phyloP scores from a whole-genome alignment of 2,329 filamentous ascomycete species.

The Sarocladiaceae sp. region DNA sequence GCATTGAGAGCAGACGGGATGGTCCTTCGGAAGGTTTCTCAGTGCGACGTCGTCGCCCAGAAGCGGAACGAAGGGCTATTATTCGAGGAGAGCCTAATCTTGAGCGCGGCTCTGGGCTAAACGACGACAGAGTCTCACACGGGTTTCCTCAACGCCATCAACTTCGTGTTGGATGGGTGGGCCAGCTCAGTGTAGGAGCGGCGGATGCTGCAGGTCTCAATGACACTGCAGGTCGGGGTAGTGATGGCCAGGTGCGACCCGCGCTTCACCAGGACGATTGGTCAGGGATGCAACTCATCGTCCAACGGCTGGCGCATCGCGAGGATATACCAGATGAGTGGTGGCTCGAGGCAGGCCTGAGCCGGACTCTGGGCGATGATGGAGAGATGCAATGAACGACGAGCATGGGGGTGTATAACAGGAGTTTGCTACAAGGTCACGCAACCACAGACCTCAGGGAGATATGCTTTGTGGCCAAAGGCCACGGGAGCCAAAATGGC shows the following conservation, averaged over 20 bases:
- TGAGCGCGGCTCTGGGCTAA: background rate
- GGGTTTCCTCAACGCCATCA: background rate
- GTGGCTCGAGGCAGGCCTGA: conserved; percentile 70
- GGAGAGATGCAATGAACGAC: conserved; percentile 2
- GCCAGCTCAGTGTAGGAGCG: conserved; percentile 20
- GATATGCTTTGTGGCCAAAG: background rate
- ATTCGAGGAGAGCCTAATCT: too few relatives aligned
- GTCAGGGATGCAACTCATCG: conserved; percentile 66
- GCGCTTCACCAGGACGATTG: conserved; percentile 31
- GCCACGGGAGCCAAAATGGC: background rate
- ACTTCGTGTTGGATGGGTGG: conserved; percentile 20
- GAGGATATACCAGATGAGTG: conserved; percentile 79
- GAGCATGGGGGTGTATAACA: background rate
- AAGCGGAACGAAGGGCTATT: background rate
- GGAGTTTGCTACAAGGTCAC: background rate
- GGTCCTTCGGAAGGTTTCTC: background rate
- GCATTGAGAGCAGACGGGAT: background rate
- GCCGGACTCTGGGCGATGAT: conserved; percentile 42
- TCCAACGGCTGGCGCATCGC: conserved; percentile 64
- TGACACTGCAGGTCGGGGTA: conserved; percentile 14
- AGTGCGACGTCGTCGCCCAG: background rate
- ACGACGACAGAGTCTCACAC: background rate
- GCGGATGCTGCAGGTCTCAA: conserved; percentile 19
- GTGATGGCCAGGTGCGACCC: conserved; percentile 15
- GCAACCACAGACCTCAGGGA: too few relatives aligned